A percentile compares a stretch with the other conserved stretches of the same genome.
These are phyloP conservation scores for Coemansia sp. DNA, from an alignment of 371 early-diverging fungal genomes.

Conservation along the genomic window DNA sequence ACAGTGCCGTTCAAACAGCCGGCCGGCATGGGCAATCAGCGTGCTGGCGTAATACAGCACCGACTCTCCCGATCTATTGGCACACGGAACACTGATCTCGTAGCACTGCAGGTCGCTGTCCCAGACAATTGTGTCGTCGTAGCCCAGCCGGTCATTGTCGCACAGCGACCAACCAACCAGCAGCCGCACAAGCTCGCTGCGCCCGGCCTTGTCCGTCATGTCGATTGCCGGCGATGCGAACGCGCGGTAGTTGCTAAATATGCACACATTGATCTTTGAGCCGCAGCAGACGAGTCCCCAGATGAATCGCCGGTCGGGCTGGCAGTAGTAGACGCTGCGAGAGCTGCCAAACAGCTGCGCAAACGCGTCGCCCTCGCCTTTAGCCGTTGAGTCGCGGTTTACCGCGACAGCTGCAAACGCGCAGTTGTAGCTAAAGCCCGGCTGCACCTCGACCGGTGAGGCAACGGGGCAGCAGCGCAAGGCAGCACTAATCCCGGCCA, in stretches of 20 bases:
- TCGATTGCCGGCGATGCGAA: constrained; percentile 12
- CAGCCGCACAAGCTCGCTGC: constrained; percentile 7
- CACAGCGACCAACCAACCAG: constrained; percentile 22
- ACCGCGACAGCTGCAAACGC: too few relatives aligned
- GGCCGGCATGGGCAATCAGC: not conserved
- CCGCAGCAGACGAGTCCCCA: constrained; percentile 29
- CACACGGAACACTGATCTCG: constrained; percentile 2
- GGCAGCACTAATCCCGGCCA: too few relatives aligned
- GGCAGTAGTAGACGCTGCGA: constrained; percentile 11
- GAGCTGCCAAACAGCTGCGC: constrained; percentile 13
- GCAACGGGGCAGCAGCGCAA: too few relatives aligned
- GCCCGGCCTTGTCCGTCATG: constrained; percentile 1
- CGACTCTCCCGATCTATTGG: not conserved
- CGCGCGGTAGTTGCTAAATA: constrained; percentile 11
- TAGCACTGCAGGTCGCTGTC: constrained; percentile 6
- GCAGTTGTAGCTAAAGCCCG: too few relatives aligned
- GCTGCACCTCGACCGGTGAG: too few relatives aligned
- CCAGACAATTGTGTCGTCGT: constrained; percentile 10
- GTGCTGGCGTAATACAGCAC: not conserved
- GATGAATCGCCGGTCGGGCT: constrained; percentile 18
- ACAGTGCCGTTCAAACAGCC: constrained; percentile 18
- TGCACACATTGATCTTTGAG: not conserved
- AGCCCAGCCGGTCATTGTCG: constrained; percentile 12
- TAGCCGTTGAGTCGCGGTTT: too few relatives aligned
- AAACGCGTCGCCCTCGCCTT: too few relatives aligned